Percentiles rank a stretch among this genome's conserved stretches.
These are phyloP conservation scores for Epicoccum sorghinum DNA, from an alignment of 2,329 filamentous ascomycete genomes.

Conservation along the genomic window DNA sequence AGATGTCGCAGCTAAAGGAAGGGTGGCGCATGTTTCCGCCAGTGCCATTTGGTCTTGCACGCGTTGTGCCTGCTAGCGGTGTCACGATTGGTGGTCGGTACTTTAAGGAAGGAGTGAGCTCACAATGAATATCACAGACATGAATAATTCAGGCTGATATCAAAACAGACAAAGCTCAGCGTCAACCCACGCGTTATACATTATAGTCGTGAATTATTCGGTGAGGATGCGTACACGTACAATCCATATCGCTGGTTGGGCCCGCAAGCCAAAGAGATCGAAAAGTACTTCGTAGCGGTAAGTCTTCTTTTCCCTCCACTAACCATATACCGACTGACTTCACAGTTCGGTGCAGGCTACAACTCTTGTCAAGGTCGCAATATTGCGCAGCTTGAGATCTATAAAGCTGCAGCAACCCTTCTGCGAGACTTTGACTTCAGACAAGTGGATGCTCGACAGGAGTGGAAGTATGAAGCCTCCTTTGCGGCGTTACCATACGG, in stretches of 20 bases:
- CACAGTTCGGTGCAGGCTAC: constrained; percentile 47
- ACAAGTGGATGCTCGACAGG: constrained; percentile 30
- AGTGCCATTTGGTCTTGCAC: constrained; percentile 36
- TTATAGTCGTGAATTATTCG: constrained; percentile 5
- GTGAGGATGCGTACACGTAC: constrained; percentile 1
- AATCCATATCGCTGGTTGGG: constrained; percentile 14
- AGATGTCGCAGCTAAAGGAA: constrained; percentile 37
- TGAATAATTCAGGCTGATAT: not conserved
- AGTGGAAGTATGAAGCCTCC: constrained; percentile 43
- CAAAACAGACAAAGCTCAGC: not conserved
- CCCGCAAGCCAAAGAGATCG: constrained; percentile 8
- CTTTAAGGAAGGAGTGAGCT: not conserved
- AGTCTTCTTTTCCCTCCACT: not conserved
- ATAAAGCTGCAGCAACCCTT: constrained; percentile 43
- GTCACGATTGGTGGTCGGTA: constrained; percentile 30
- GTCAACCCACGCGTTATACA: constrained; percentile 14
- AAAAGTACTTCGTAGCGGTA: constrained; percentile 32
- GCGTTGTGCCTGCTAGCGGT: constrained; percentile 39
- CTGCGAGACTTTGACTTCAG: constrained; percentile 44
- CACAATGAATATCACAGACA: too few species aligned
- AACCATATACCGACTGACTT: not conserved
- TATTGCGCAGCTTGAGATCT: constrained; percentile 46
- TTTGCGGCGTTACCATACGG: constrained; percentile 40
- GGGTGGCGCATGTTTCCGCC: constrained; percentile 44
- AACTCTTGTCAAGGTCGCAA: constrained; percentile 46